Percentiles rank a stretch among this genome's conserved stretches.
Evolutionary conservation across 371 early-diverging fungal genomes (phyloP).

Genomic region (Dichotomocladium elegans): DNA sequence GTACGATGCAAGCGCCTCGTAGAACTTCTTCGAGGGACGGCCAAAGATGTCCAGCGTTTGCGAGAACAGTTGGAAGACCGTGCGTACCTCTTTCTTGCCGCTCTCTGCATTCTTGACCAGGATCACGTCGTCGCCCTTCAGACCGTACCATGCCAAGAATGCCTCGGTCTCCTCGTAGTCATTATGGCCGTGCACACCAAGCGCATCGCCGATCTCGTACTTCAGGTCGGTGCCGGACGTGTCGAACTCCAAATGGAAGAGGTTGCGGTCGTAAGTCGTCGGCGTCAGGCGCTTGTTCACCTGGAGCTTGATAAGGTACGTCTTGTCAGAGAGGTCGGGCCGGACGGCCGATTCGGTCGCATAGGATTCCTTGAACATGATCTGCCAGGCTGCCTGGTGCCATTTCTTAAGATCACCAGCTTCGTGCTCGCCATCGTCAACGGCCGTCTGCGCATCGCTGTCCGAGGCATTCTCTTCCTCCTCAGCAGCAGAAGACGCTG

Average conservation of each 20-base stretch:
- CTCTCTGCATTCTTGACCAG: constrained; percentile 45
- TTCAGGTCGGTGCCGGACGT: constrained; percentile 71
- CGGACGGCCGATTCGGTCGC: constrained; percentile 49
- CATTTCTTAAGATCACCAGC: constrained; percentile 45
- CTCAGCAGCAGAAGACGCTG: no score
- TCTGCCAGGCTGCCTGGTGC: constrained; percentile 66
- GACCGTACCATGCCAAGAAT: constrained; percentile 73
- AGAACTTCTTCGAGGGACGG: constrained; percentile 90
- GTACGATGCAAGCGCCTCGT: constrained; percentile 69
- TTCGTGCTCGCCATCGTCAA: constrained; percentile 35
- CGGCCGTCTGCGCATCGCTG: constrained; percentile 17
- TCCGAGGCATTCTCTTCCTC: constrained; percentile 39
- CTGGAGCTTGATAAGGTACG: constrained; percentile 64
- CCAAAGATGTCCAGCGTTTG: constrained; percentile 90
- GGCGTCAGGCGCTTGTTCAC: constrained; percentile 86
- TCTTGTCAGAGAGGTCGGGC: constrained; percentile 63
- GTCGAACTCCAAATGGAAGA: constrained; percentile 95
- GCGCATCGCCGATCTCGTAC: constrained; percentile 90
- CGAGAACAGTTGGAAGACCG: constrained; percentile 74
- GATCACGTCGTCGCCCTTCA: constrained; percentile 62
- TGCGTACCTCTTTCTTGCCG: constrained; percentile 60
- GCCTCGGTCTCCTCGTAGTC: constrained; percentile 65
- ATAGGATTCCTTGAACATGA: constrained; percentile 82
- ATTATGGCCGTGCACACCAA: constrained; percentile 92
- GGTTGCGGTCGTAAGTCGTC: constrained; percentile 82